These are phyloP conservation scores for Neurospora africana DNA, from an alignment of 495 filamentous ascomycete genomes.

Conservation along the genomic window DNA sequence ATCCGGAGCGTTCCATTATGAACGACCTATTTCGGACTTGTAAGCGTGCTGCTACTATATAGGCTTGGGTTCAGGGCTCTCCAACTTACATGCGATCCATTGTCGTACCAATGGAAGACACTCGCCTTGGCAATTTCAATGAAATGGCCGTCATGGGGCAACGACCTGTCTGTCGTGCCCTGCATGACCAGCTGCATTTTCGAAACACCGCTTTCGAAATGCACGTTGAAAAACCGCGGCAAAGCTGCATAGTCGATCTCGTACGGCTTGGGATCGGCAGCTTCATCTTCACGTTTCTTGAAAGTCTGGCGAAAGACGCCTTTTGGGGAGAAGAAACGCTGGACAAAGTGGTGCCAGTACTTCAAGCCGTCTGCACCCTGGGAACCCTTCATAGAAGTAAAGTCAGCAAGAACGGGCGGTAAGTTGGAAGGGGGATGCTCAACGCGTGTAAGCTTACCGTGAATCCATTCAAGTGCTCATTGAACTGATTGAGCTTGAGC, in stretches of 20 bases:
- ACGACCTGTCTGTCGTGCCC: conserved; percentile 42
- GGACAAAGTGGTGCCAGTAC: conserved; percentile 69
- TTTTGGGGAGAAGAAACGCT: conserved; percentile 59
- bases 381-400: conserved; percentile 30
- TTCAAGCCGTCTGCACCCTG: conserved; percentile 49
- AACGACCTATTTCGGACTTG: conserved; percentile 41
- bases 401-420: conserved; percentile 2
- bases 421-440: neutral
- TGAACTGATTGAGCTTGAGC: conserved; percentile 56
- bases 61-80: neutral
- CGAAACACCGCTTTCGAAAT: conserved; percentile 72
- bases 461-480: conserved; percentile 59
- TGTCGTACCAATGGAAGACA: conserved; percentile 64
- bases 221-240: conserved; percentile 69
- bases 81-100: conserved; percentile 53
- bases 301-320: conserved; percentile 60
- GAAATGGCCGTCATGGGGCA: conserved; percentile 51
- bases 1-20: conserved; percentile 51
- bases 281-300: conserved; percentile 30
- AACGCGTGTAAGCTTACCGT: conserved; percentile 36
- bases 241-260: conserved; percentile 67
- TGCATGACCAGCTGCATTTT: conserved; percentile 67
- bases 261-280: conserved; percentile 52
- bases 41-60: conserved; percentile 11
- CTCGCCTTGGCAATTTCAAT: conserved; percentile 52